phyloP scores from a whole-genome alignment of 495 filamentous ascomycete species.

The Pyrenula aspistea region DNA sequence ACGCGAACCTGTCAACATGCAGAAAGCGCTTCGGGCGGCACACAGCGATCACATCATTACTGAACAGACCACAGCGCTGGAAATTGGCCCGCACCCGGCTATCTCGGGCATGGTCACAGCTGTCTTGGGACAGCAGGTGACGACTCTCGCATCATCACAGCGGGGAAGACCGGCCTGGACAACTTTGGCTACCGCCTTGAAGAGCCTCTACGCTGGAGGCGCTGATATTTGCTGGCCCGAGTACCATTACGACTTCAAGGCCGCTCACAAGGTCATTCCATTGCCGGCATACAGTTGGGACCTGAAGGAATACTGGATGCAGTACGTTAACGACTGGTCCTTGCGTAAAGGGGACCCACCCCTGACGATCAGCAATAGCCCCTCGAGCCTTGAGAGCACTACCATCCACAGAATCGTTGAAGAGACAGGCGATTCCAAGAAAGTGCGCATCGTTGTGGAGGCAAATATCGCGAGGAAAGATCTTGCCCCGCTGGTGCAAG shows the following conservation, averaged over 20 bases:
- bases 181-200: conserved; percentile 36
- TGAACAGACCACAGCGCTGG: conserved; percentile 38
- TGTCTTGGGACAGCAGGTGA: conserved; percentile 32
- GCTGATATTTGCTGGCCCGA: conserved; percentile 51
- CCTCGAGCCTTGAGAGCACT: conserved; percentile 3
- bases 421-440: conserved; percentile 35
- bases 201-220: conserved; percentile 43
- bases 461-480: conserved; percentile 39
- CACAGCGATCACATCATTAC: conserved; percentile 34
- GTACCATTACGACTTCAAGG: conserved; percentile 47
- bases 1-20: conserved; percentile 50
- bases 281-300: conserved; percentile 59
- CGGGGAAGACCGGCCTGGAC: conserved; percentile 30
- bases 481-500: conserved; percentile 36
- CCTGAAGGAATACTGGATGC: conserved; percentile 59
- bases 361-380: conserved; percentile 2
- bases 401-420: conserved; percentile 21
- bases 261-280: conserved; percentile 40
- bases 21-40: conserved; percentile 37
- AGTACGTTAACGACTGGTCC: conserved; percentile 39
- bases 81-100: conserved; percentile 48
- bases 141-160: conserved; percentile 32
- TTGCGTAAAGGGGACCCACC: conserved; percentile 20
- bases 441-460: conserved; percentile 40
- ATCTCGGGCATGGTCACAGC: conserved; percentile 45